Evolutionary conservation across 2,329 filamentous ascomycete genomes (phyloP).

Genomic region (Talaromyces sp.): DNA sequence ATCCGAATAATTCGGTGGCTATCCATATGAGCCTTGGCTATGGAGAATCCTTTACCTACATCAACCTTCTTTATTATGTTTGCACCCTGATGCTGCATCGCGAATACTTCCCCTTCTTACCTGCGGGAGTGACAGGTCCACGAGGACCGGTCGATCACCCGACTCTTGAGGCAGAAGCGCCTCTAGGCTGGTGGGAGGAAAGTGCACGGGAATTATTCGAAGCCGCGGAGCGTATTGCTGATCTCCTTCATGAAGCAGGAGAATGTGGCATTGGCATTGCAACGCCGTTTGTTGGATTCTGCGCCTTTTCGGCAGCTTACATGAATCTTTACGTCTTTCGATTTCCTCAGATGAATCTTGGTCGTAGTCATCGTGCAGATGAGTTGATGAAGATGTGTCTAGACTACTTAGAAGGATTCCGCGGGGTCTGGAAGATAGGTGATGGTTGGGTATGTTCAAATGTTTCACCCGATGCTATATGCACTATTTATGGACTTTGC

Average conservation of each 20-base stretch:
- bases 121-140: slow-evolving; percentile 38
- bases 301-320: slow-evolving; percentile 49
- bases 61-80: slow-evolving; percentile 50
- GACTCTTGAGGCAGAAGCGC: slow-evolving; percentile 42
- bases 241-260: slow-evolving; percentile 41
- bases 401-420: slow-evolving; percentile 17
- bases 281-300: slow-evolving; percentile 52
- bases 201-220: slow-evolving; percentile 42
- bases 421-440: slow-evolving; percentile 17
- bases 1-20: slow-evolving; percentile 38
- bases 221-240: slow-evolving; percentile 40
- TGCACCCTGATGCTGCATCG: slow-evolving; percentile 48
- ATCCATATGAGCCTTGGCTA: slow-evolving; percentile 45
- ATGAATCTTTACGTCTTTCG: slow-evolving; percentile 46
- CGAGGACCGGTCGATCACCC: slow-evolving; percentile 47
- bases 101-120: slow-evolving; percentile 51
- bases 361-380: slow-evolving; percentile 27
- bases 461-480: not conserved
- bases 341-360: slow-evolving; percentile 49
- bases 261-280: slow-evolving; percentile 41
- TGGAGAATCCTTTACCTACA: slow-evolving; percentile 47
- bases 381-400: slow-evolving; percentile 14
- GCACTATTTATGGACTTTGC: not conserved
- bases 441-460: slow-evolving; percentile 15
- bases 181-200: slow-evolving; percentile 46